These are phyloP conservation scores for Calonectria multiphialidica DNA, from an alignment of 2,329 filamentous ascomycete genomes.

Conservation along the genomic window DNA sequence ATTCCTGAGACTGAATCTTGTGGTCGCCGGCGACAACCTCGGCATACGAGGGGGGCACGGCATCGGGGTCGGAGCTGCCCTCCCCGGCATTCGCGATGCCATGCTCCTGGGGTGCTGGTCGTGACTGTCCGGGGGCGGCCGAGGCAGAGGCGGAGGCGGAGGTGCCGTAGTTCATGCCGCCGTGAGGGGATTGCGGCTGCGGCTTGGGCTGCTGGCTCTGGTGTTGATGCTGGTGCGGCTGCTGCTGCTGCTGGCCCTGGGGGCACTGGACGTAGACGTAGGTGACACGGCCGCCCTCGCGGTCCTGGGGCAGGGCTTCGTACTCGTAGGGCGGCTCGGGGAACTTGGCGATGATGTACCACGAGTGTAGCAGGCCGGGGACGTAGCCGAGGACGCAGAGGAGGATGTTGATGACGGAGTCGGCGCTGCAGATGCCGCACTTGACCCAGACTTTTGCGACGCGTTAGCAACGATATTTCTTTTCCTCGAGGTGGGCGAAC, in stretches of 20 bases:
- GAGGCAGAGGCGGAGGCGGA: conserved; percentile 38
- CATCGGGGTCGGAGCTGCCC: conserved; percentile 54
- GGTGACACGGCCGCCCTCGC: conserved; percentile 71
- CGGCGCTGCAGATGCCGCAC: conserved; percentile 89
- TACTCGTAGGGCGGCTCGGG: conserved; percentile 83
- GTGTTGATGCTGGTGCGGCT: conserved; percentile 35
- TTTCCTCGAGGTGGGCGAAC: background rate
- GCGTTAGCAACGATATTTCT: conserved; percentile 39
- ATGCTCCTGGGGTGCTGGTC: conserved; percentile 43
- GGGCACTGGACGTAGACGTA: conserved; percentile 80
- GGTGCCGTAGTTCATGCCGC: conserved; percentile 62
- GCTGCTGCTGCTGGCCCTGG: conserved; percentile 51
- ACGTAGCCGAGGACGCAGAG: conserved; percentile 85
- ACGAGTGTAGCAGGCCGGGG: conserved; percentile 91
- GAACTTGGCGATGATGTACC: conserved; percentile 96
- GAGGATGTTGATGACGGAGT: conserved; percentile 94
- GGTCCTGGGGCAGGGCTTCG: conserved; percentile 70
- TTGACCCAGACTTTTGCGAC: conserved; percentile 90
- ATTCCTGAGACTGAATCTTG: conserved; percentile 78
- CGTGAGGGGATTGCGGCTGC: conserved; percentile 47
- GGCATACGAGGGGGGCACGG: conserved; percentile 85
- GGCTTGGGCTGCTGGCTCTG: conserved; percentile 40
- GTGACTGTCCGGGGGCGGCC: conserved; percentile 35
- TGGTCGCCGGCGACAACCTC: conserved; percentile 91
- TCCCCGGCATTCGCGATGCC: conserved; percentile 53